Evolutionary conservation across 805 yeast species (phyloP).

Genomic region (Hanseniaspora jakobsenii): DNA sequence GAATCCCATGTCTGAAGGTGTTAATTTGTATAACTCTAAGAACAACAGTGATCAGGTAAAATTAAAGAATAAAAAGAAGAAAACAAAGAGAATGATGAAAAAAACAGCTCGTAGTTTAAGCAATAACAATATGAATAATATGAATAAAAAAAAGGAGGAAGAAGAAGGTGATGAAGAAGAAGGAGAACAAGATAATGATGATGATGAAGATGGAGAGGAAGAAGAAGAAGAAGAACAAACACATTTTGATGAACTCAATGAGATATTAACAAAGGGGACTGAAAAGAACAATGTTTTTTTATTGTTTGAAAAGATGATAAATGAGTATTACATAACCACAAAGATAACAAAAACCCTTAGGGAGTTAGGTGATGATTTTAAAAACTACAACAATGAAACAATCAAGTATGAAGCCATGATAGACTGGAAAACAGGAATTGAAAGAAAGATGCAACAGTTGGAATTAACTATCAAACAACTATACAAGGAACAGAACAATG

Average conservation of each 20-base stretch:
- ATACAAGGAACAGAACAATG: background rate
- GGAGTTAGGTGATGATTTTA: background rate
- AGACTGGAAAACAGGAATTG: background rate
- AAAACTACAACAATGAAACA: background rate
- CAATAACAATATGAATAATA: no score
- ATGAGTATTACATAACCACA: conserved; percentile 3
- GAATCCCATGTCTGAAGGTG: no score
- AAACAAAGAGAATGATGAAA: no score
- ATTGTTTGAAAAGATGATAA: conserved; percentile 1
- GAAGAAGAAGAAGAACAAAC: no score
- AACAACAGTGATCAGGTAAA: no score
- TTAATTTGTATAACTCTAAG: no score
- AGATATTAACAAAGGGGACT: no score
- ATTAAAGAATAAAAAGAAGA: no score
- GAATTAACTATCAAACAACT: background rate
- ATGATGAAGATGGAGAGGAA: background rate
- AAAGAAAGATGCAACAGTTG: background rate
- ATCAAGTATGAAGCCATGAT: background rate
- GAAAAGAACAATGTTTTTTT: conserved; percentile 3
- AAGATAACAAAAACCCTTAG: background rate
- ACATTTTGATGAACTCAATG: no score
- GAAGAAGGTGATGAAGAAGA: background rate
- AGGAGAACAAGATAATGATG: background rate
- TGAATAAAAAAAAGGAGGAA: no score
- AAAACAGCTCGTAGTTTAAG: no score